Evolutionary conservation across 139 green algal genomes (phyloP).

Genomic region (Eudorina sp.): DNA sequence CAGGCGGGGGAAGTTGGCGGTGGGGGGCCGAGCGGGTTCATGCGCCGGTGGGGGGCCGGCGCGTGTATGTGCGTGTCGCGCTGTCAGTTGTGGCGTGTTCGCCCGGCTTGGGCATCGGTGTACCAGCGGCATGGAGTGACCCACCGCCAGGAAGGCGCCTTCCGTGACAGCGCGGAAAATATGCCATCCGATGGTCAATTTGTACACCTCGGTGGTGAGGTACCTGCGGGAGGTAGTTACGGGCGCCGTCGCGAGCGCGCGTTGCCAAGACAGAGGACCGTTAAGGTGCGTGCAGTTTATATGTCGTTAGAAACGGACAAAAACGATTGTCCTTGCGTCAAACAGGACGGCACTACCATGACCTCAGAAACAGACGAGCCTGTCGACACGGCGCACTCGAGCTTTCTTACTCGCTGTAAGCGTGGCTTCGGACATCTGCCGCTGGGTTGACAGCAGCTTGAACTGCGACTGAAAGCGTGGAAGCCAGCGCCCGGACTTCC

Average conservation of each 20-base stretch:
- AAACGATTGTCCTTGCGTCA: neutral
- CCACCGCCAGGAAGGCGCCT: constrained; percentile 10
- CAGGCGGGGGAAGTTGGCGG: neutral
- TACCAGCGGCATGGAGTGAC: neutral
- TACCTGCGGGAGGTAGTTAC: neutral
- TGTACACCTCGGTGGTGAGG: neutral
- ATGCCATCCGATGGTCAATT: constrained; percentile 25
- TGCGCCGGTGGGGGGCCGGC: too few relatives aligned
- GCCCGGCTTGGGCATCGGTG: too few relatives aligned
- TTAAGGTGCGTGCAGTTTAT: neutral
- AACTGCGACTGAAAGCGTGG: neutral
- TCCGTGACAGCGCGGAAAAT: constrained; percentile 23
- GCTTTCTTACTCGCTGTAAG: constrained; percentile 15
- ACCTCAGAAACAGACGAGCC: neutral
- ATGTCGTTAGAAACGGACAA: neutral
- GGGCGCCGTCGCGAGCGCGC: too few relatives aligned
- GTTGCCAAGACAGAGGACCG: neutral
- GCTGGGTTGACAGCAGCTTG: neutral
- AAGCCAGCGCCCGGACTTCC: neutral
- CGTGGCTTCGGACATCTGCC: neutral
- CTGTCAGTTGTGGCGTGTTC: too few relatives aligned
- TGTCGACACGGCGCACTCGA: neutral
- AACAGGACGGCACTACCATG: neutral
- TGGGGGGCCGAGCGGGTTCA: too few relatives aligned
- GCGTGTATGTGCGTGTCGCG: too few relatives aligned